Evolutionary conservation across 2,329 filamentous ascomycete genomes (phyloP).

Genomic region (Rhytidhysteron rufulum): DNA sequence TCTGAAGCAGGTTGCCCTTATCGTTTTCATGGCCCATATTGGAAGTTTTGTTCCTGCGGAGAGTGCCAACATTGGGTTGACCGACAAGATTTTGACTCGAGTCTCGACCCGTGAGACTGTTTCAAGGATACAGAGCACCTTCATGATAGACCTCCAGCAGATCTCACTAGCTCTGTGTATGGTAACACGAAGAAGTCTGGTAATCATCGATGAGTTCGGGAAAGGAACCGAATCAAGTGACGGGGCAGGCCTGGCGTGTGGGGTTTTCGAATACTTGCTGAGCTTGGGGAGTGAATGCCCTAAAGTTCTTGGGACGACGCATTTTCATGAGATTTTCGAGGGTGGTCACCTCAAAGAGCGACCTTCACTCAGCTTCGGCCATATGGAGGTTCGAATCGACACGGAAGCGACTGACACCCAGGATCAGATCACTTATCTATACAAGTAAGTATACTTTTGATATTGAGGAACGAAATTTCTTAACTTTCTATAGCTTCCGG

Average conservation of each 20-base stretch:
- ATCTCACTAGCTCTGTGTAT: constrained; percentile 72
- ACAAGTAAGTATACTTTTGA: constrained; percentile 47
- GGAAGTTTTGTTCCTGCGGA: constrained; percentile 85
- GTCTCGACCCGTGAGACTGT: constrained; percentile 72
- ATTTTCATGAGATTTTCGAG: constrained; percentile 73
- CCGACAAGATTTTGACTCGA: constrained; percentile 87
- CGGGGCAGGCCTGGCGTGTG: constrained; percentile 61
- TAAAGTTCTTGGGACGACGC: constrained; percentile 60
- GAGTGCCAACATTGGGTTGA: constrained; percentile 73
- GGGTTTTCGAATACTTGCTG: constrained; percentile 57
- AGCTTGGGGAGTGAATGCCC: constrained; percentile 47
- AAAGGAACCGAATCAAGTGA: constrained; percentile 63
- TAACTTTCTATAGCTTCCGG: constrained; percentile 38
- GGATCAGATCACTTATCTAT: constrained; percentile 70
- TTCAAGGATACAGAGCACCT: constrained; percentile 61
- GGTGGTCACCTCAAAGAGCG: constrained; percentile 52
- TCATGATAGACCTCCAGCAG: constrained; percentile 84
- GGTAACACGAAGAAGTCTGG: constrained; percentile 69
- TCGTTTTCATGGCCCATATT: constrained; percentile 88
- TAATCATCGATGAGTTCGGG: constrained; percentile 92
- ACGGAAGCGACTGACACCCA: constrained; percentile 47
- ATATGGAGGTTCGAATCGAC: constrained; percentile 69
- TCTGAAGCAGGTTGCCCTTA: constrained; percentile 86
- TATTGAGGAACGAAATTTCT: neutral
- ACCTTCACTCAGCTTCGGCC: constrained; percentile 55